phyloP scores from a whole-genome alignment of 768 basidiomycete genomes.

The Rhodosporidiobolus sp. region DNA sequence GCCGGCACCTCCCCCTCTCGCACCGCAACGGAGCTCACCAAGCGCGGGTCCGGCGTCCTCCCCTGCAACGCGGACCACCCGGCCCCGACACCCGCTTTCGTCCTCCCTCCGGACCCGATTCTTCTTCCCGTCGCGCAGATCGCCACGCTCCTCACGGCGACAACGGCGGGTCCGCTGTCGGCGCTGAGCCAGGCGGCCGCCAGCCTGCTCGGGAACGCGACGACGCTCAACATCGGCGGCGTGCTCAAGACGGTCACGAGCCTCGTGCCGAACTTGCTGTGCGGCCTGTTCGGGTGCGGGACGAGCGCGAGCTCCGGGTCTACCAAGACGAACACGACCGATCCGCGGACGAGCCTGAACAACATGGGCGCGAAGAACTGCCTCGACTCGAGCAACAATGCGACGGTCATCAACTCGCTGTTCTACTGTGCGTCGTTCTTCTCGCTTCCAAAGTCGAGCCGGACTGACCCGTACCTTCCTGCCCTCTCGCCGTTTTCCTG shows the following conservation, averaged over 20 bases:
- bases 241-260: neutral
- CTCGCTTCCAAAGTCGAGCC: neutral
- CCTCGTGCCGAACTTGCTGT: neutral
- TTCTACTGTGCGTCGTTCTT: slow-evolving; percentile 1
- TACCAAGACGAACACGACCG: neutral
- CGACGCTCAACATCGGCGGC: slow-evolving; percentile 1
- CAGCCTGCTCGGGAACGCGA: neutral
- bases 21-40: slow-evolving; percentile 3
- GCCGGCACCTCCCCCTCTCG: too few relatives aligned
- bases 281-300: neutral
- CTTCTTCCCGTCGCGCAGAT: neutral
- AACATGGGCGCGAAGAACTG: slow-evolving; percentile 24
- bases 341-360: neutral
- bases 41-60: neutral
- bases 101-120: neutral
- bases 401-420: slow-evolving; percentile 38
- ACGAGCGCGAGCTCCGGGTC: too few relatives aligned
- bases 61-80: neutral
- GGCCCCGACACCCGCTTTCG: neutral
- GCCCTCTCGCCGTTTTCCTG: too few relatives aligned
- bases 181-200: neutral
- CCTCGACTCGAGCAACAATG: slow-evolving; percentile 27
- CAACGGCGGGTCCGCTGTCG: neutral
- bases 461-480: neutral
- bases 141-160: neutral